Evolutionary conservation across 2,329 filamentous ascomycete genomes (phyloP).

Genomic region (Penicillium sp.): DNA sequence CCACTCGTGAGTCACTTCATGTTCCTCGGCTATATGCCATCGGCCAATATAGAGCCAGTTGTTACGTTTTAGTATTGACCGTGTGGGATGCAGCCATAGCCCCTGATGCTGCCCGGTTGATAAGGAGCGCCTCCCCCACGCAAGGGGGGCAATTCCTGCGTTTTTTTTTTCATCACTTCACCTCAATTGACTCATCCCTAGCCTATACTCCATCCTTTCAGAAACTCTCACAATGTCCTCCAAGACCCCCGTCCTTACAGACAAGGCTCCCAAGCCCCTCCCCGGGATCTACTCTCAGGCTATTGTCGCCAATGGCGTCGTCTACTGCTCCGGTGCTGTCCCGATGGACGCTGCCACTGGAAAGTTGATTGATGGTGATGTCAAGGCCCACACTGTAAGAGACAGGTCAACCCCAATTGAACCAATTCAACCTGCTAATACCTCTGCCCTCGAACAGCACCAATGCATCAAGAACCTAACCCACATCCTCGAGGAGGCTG

Average conservation of each 20-base stretch:
- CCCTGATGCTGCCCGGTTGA: background rate
- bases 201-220: background rate
- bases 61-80: background rate
- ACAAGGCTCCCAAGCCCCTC: constrained; percentile 51
- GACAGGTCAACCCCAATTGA: background rate
- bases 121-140: background rate
- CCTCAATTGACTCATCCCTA: background rate
- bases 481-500: constrained; percentile 59
- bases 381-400: constrained; percentile 54
- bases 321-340: constrained; percentile 68
- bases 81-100: background rate
- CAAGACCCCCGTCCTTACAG: constrained; percentile 43
- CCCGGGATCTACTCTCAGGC: constrained; percentile 59
- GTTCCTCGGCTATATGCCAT: background rate
- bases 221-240: constrained; percentile 29
- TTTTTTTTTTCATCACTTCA: background rate
- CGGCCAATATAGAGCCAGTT: background rate
- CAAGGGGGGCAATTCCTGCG: background rate
- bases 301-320: constrained; percentile 61
- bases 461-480: constrained; percentile 59
- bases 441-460: constrained; percentile 29
- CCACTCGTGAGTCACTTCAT: background rate
- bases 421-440: background rate
- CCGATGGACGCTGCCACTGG: constrained; percentile 56
- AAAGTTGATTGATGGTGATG: constrained; percentile 55